Conservation (phyloP, 1,139 yeast species). For the Yamadazyma epiphylla region DNA sequence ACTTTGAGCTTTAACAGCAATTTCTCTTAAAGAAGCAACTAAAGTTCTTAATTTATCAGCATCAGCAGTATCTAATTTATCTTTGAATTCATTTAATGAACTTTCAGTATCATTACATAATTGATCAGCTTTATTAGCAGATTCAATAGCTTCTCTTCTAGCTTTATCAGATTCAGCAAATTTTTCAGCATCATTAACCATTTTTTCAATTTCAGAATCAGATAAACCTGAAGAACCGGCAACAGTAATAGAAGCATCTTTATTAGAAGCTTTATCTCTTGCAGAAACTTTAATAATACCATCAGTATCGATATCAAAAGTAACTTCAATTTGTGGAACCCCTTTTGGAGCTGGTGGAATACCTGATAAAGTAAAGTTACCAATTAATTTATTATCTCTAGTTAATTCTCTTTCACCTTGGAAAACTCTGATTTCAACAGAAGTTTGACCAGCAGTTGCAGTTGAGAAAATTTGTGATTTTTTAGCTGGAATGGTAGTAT, state of each 20-base stretch:
- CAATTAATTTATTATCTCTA: constrained; percentile 97
- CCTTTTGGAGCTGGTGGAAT: constrained; percentile 99
- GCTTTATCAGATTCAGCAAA: constrained; percentile 96
- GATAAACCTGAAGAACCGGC: constrained; percentile 98
- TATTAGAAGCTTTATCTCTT: constrained; percentile 96
- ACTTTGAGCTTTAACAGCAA: constrained; percentile 89
- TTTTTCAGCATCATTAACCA: constrained; percentile 98
- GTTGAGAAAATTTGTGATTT: constrained; percentile 97
- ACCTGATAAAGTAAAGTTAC: constrained; percentile 94
- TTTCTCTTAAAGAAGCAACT: constrained; percentile 78
- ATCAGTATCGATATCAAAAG: constrained; percentile 97
- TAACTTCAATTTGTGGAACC: constrained; percentile 98
- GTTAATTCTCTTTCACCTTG: constrained; percentile 99
- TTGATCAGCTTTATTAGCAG: constrained; percentile 96
- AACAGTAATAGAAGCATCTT: constrained; percentile 97
- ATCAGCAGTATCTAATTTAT: constrained; percentile 82
- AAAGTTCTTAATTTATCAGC: constrained; percentile 82
- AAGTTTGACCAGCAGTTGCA: constrained; percentile 98
- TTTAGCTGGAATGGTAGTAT: constrained; percentile 97
- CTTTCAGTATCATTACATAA: constrained; percentile 94
- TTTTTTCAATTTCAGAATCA: constrained; percentile 94
- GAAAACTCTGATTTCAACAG: constrained; percentile 98
- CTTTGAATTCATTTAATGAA: constrained; percentile 92
- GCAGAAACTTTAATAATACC: constrained; percentile 99
- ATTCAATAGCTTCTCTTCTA: constrained; percentile 89